Percentiles rank a stretch among this genome's conserved stretches.
Conservation (phyloP, 129 eudicot genomes). For the Artemisia argyi region DNA sequence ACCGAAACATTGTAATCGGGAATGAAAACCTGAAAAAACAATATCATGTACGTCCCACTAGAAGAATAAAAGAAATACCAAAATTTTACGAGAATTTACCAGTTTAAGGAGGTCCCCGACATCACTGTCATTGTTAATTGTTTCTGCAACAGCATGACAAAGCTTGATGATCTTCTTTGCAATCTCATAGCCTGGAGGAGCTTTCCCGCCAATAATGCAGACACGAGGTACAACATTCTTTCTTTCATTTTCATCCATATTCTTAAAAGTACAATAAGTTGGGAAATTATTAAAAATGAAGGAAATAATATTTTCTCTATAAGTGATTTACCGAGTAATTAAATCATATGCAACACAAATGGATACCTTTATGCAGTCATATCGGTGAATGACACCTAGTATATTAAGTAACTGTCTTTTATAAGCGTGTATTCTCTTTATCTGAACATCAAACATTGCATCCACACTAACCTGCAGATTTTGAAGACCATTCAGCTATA, state of each 20-base stretch:
- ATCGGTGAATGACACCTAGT: slow-evolving; percentile 56
- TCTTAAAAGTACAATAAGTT: slow-evolving; percentile 25
- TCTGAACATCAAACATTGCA: slow-evolving; percentile 65
- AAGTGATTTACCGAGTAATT: not conserved
- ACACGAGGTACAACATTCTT: slow-evolving; percentile 54
- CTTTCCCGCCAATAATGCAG: slow-evolving; percentile 65
- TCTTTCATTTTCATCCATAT: slow-evolving; percentile 46
- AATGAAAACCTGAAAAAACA: slow-evolving; percentile 45
- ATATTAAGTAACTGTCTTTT: slow-evolving; percentile 58
- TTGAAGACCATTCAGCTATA: not conserved
- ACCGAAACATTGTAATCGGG: slow-evolving; percentile 68
- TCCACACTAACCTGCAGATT: slow-evolving; percentile 56
- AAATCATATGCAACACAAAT: slow-evolving; percentile 4
- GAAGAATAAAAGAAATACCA: not conserved
- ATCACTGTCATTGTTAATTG: slow-evolving; percentile 47
- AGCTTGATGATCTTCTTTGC: slow-evolving; percentile 65
- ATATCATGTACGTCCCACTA: not conserved
- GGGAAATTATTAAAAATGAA: not conserved
- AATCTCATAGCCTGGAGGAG: slow-evolving; percentile 63
- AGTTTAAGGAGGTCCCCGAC: slow-evolving; percentile 57
- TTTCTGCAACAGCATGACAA: slow-evolving; percentile 62
- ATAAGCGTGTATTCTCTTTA: slow-evolving; percentile 59
- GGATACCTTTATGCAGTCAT: slow-evolving; percentile 64
- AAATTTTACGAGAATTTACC: slow-evolving; percentile 28
- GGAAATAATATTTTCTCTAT: not conserved